Evolutionary conservation across 768 basidiomycete species (phyloP), one percentile per base, ranked within the genome.

Genomic region (Collybia sordida): DNA sequence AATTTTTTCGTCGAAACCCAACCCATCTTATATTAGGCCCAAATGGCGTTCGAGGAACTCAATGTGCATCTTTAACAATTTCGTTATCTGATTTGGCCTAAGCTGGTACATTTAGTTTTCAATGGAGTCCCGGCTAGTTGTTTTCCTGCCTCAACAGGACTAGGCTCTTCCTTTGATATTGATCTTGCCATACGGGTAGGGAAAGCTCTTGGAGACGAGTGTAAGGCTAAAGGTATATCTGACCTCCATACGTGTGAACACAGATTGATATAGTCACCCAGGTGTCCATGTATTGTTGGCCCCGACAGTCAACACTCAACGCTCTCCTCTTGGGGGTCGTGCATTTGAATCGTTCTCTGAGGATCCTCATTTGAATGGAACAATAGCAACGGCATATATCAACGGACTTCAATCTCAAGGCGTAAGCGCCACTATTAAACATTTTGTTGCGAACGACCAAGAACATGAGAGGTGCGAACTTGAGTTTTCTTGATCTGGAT

Each of bases 261-360:
- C 34, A 19, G 3, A 12, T 22, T 21, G 1, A n/a, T 15, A 21
- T 6, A 40, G 25, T 35, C 12, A 60, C 4, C 23, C 75, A 75
- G 73, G 31, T 60, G 59, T 12, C 74, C 31, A 78, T 58, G 70
- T 82, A 27, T 65, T 83, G 0, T 72, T 85, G n/a, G 83, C 74
- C 1, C 85, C 83, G 1, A 86, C 84, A 1, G 76, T 83, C 54
- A 86, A 86, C 57, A 85, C 78, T 21, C 82, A 82, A 52, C 72
- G 84, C n/a, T 79, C 76, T 5, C 80, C 79, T 21, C 65, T 81
- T 4, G 78, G 80, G 25, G 80, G 80, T 5, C 72, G 79, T 41
- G 69, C 74, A 21, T 87, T 86, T 56, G 85, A 86, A 56, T 81
- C 78, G 11, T 84, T 83, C 60, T 78, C 81, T 3, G 83, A 85